These are phyloP conservation scores for Arthrobotrys megalospora DNA, from an alignment of 2,329 filamentous ascomycete species.

Conservation along the genomic window DNA sequence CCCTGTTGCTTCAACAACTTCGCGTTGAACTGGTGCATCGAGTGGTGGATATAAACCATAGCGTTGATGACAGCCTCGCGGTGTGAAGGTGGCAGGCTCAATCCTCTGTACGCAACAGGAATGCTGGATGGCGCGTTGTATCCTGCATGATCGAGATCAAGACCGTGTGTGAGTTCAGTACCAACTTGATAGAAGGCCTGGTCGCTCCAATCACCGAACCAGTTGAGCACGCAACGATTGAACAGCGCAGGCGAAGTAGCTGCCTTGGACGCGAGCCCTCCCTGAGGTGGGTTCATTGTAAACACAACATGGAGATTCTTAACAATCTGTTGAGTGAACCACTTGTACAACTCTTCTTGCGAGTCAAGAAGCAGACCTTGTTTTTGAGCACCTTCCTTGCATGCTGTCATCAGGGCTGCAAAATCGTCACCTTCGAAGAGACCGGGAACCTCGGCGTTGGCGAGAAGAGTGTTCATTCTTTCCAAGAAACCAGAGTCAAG, in stretches of 20 bases:
- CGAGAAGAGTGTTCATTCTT: constrained; percentile 98
- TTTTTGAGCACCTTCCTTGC: constrained; percentile 96
- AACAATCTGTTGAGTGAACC: constrained; percentile 99
- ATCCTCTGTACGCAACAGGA: constrained; percentile 89
- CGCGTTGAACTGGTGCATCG: constrained; percentile 88
- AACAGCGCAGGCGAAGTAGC: constrained; percentile 98
- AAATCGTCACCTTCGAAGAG: constrained; percentile 99
- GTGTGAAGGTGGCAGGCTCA: constrained; percentile 87
- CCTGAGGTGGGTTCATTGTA: constrained; percentile 99
- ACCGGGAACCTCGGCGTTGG: constrained; percentile 98
- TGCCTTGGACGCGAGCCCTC: constrained; percentile 93
- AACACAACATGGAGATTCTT: constrained; percentile 99
- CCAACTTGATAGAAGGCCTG: constrained; percentile 98
- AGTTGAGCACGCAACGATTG: constrained; percentile 99
- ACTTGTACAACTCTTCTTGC: constrained; percentile 99
- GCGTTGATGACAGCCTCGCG: constrained; percentile 94
- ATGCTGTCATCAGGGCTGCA: constrained; percentile 98
- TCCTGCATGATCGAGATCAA: constrained; percentile 90
- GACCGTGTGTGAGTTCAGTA: constrained; percentile 93
- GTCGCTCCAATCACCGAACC: constrained; percentile 99
- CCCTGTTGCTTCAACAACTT: constrained; percentile 93
- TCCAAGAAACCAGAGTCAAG: constrained; percentile 98
- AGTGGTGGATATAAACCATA: constrained; percentile 99
- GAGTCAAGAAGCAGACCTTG: constrained; percentile 96
- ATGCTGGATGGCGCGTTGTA: constrained; percentile 91